These are phyloP conservation scores for Cordyceps pruinosa DNA, from an alignment of 2,329 filamentous ascomycete species.

Conservation along the genomic window DNA sequence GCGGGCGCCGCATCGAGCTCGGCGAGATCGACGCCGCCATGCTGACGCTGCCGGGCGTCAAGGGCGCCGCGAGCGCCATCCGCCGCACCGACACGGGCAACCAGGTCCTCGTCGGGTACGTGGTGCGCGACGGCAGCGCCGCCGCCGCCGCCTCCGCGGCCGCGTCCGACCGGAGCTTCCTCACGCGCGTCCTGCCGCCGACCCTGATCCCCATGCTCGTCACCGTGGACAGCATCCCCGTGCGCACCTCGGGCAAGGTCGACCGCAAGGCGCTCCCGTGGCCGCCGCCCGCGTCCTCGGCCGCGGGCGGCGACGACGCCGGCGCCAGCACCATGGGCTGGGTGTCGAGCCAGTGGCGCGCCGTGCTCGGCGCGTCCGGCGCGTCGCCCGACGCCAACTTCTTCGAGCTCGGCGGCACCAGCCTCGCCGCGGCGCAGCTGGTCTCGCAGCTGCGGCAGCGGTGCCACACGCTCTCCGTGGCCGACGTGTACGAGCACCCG, in stretches of 20 bases:
- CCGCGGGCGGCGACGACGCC: background rate
- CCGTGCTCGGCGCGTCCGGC: conserved; percentile 15
- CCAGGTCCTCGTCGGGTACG: conserved; percentile 18
- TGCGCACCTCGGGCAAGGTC: conserved; percentile 19
- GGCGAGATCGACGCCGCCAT: conserved; percentile 22
- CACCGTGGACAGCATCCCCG: conserved; percentile 15
- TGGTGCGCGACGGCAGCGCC: conserved; percentile 12
- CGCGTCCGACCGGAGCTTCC: conserved; percentile 11
- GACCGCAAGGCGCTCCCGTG: conserved; percentile 17
- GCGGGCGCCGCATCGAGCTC: conserved; percentile 22
- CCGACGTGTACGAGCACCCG: conserved; percentile 18
- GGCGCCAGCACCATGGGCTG: conserved; percentile 14
- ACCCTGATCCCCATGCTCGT: conserved; percentile 18
- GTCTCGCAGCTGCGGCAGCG: conserved; percentile 17
- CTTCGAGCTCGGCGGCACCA: conserved; percentile 19
- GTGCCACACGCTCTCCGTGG: conserved; percentile 17
- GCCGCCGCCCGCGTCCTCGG: background rate
- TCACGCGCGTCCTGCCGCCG: conserved; percentile 13
- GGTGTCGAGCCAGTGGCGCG: conserved; percentile 18
- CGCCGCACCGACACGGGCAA: conserved; percentile 17
- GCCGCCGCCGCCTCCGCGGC: background rate
- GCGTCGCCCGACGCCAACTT: conserved; percentile 14
- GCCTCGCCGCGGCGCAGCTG: conserved; percentile 19
- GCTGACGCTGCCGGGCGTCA: conserved; percentile 17
- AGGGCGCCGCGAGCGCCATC: conserved; percentile 16